A percentile compares a stretch with the other conserved stretches of the same genome.
Evolutionary conservation across 2,329 filamentous ascomycete species (phyloP).

Genomic region (Atkinsonella hypoxylon): DNA sequence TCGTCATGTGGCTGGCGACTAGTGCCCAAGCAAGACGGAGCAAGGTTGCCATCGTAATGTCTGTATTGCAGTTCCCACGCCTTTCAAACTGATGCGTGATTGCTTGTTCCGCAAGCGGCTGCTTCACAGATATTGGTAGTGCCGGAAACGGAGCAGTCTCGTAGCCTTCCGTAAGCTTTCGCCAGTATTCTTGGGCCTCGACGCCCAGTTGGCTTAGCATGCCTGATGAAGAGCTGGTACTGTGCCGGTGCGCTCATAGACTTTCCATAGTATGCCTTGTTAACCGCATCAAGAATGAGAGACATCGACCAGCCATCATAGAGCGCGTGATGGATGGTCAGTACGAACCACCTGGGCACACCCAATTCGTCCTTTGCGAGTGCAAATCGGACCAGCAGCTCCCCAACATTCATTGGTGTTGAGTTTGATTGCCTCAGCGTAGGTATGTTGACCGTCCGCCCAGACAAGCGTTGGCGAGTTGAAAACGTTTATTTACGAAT

Average conservation of each 20-base stretch:
- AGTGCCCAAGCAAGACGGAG: constrained; percentile 34
- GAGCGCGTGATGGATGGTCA: constrained; percentile 33
- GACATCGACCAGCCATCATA: constrained; percentile 38
- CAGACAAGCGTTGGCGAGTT: no score
- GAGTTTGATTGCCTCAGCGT: constrained; percentile 23
- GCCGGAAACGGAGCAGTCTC: constrained; percentile 28
- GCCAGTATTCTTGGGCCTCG: no score
- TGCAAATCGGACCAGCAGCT: constrained; percentile 28
- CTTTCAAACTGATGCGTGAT: constrained; percentile 20
- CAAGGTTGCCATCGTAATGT: constrained; percentile 5
- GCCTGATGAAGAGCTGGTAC: constrained; percentile 33
- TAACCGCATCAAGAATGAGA: constrained; percentile 26
- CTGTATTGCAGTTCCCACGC: neutral
- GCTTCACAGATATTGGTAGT: constrained; percentile 27
- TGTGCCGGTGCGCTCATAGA: neutral
- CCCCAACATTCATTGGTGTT: constrained; percentile 27
- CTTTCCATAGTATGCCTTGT: neutral
- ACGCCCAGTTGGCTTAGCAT: no score
- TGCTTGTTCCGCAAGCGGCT: constrained; percentile 32
- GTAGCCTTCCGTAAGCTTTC: constrained; percentile 26
- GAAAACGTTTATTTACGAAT: no score
- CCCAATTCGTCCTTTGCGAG: constrained; percentile 20
- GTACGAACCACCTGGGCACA: constrained; percentile 27
- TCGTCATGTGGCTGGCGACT: constrained; percentile 36
- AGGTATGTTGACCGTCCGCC: constrained; percentile 10